Evolutionary conservation across 148 eudicot species (phyloP).

Genomic region (Tetragonia tetragonoides): DNA sequence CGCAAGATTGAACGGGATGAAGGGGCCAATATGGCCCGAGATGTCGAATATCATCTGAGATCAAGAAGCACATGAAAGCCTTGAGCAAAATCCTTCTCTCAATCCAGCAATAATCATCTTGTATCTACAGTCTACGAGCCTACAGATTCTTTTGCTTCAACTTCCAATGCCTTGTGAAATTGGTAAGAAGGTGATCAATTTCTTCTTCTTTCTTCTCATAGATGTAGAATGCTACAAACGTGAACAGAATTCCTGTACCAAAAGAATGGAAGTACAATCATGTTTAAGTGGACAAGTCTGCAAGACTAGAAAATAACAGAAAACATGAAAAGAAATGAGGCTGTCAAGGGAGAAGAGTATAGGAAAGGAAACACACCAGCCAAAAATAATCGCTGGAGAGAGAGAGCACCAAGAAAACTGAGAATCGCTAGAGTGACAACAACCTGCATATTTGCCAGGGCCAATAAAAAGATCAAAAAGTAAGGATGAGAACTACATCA

Average conservation of each 20-base stretch:
- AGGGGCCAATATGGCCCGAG: too few species aligned
- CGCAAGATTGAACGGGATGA: too few species aligned
- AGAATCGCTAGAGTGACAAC: slow-evolving; percentile 45
- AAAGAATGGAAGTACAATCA: not conserved
- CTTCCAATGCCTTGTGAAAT: slow-evolving; percentile 43
- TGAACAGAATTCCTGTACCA: slow-evolving; percentile 45
- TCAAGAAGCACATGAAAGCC: not conserved
- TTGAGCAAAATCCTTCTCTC: too few species aligned
- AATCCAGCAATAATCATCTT: not conserved
- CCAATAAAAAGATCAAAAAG: not conserved
- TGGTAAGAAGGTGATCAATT: slow-evolving; percentile 44
- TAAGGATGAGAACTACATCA: not conserved
- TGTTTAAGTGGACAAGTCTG: not conserved
- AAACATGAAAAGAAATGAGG: not conserved
- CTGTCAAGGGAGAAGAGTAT: not conserved
- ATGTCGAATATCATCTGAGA: too few species aligned
- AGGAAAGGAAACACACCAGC: slow-evolving; percentile 42
- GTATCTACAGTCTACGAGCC: not conserved
- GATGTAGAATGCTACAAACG: slow-evolving; percentile 49
- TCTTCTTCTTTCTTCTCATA: slow-evolving; percentile 79
- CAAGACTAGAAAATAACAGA: not conserved
- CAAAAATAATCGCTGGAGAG: slow-evolving; percentile 47
- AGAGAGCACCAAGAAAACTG: slow-evolving; percentile 55
- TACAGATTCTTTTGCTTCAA: slow-evolving; percentile 15
- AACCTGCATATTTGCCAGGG: slow-evolving; percentile 43